phyloP scores from a whole-genome alignment of 2,329 filamentous ascomycete genomes.

The Chaetomium olivaceum region DNA sequence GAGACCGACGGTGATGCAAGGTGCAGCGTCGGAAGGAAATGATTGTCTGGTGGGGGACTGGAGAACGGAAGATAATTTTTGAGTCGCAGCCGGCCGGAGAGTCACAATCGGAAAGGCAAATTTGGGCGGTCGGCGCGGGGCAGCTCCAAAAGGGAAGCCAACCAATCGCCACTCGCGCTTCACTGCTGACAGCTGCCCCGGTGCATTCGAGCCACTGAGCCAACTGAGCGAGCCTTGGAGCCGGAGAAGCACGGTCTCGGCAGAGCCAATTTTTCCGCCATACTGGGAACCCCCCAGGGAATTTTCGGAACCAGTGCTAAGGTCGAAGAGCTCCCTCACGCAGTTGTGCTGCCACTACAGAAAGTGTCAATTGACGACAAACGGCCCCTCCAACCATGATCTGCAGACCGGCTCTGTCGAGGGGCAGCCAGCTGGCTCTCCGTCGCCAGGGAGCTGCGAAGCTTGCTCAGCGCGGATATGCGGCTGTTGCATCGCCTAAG shows the following conservation, averaged over 20 bases:
- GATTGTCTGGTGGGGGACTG: slow-evolving; percentile 32
- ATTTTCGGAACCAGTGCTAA: slow-evolving; percentile 33
- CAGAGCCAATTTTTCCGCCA: slow-evolving; percentile 34
- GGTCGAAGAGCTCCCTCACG: slow-evolving; percentile 34
- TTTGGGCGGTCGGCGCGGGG: slow-evolving; percentile 23
- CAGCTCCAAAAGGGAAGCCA: slow-evolving; percentile 17
- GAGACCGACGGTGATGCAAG: slow-evolving; percentile 31
- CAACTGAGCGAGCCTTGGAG: background rate
- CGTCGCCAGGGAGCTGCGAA: slow-evolving; percentile 58
- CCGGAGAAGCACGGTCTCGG: slow-evolving; percentile 27
- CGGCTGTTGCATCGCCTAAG: slow-evolving; percentile 63
- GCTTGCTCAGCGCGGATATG: slow-evolving; percentile 53
- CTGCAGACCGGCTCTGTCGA: slow-evolving; percentile 61
- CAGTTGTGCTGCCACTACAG: slow-evolving; percentile 33
- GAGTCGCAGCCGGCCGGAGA: slow-evolving; percentile 24
- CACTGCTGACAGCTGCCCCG: slow-evolving; percentile 22
- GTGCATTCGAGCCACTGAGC: background rate
- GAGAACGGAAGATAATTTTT: slow-evolving; percentile 27
- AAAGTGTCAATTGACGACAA: slow-evolving; percentile 56
- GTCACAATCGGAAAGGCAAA: slow-evolving; percentile 22
- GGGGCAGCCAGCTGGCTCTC: slow-evolving; percentile 59
- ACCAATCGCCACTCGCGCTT: slow-evolving; percentile 22
- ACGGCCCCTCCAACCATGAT: slow-evolving; percentile 59
- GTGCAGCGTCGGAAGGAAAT: slow-evolving; percentile 29
- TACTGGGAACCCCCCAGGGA: slow-evolving; percentile 32